A percentile compares a stretch with the other conserved stretches of the same genome.
Evolutionary conservation across 192 early-diverging fungal species (phyloP).

Genomic region (Backusella circina): DNA sequence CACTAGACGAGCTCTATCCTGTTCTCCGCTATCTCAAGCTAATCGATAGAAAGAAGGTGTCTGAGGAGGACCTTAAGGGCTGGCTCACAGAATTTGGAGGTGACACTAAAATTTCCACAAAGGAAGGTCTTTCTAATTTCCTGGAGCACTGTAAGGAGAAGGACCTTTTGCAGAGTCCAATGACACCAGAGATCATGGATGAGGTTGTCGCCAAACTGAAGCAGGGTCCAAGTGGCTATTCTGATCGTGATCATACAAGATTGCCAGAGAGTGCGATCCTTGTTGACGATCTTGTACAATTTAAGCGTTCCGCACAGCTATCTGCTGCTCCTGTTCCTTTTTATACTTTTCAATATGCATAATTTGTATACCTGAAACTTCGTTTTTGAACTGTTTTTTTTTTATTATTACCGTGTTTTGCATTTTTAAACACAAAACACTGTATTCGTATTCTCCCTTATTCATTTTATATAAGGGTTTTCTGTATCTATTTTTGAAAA

Average conservation of each 20-base stretch:
- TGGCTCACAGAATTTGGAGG: background rate
- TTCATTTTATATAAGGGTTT: background rate
- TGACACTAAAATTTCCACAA: background rate
- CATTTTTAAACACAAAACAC: too few relatives aligned
- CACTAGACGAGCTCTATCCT: background rate
- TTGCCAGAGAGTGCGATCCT: constrained; percentile 36
- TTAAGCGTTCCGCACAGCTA: constrained; percentile 45
- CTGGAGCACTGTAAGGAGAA: background rate
- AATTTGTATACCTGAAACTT: background rate
- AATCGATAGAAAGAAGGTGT: background rate
- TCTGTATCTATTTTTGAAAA: too few relatives aligned
- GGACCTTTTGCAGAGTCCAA: background rate
- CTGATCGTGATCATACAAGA: constrained; percentile 23
- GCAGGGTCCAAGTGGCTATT: background rate
- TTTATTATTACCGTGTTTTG: too few relatives aligned
- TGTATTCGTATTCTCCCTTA: background rate
- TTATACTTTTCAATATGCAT: constrained; percentile 8
- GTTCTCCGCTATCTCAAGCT: background rate
- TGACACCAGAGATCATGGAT: background rate
- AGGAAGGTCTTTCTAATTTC: background rate
- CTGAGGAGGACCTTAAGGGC: background rate
- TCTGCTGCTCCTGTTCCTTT: constrained; percentile 42
- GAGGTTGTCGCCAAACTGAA: background rate
- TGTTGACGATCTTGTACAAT: constrained; percentile 44
- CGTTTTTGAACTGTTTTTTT: background rate